Conservation (phyloP, 2,329 filamentous ascomycete genomes). For the Venturia carpophila region DNA sequence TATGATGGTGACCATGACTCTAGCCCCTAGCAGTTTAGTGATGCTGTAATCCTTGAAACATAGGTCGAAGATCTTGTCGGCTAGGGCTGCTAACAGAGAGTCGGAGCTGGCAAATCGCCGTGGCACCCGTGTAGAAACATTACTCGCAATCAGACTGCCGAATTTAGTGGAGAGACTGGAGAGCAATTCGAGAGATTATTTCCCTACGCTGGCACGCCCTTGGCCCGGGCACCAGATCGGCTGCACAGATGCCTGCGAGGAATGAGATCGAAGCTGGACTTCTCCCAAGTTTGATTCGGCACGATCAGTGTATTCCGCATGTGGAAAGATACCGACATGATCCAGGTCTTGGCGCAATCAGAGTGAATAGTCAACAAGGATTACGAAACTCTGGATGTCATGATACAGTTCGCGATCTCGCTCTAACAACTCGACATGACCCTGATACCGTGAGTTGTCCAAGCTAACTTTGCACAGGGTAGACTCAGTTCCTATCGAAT, state of each 20-base stretch:
- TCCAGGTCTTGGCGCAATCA: neutral
- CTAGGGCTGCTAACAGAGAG: conserved; percentile 5
- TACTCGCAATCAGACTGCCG: neutral
- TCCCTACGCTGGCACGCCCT: neutral
- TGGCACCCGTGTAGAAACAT: neutral
- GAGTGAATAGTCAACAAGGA: neutral
- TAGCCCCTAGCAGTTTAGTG: neutral
- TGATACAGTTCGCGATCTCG: neutral
- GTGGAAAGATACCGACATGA: neutral
- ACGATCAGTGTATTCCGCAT: neutral
- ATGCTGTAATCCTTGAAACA: conserved; percentile 11
- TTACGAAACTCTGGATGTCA: neutral
- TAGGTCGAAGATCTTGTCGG: conserved; percentile 1
- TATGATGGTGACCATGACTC: conserved; percentile 5
- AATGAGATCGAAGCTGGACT: neutral
- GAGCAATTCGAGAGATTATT: neutral
- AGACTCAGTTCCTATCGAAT: neutral
- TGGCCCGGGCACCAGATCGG: neutral
- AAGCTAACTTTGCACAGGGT: neutral
- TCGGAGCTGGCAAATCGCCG: neutral
- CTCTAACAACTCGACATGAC: neutral
- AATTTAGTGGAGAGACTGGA: neutral
- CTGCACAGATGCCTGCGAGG: neutral
- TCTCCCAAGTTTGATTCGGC: neutral
- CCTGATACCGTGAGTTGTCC: neutral